A percentile compares a stretch with the other conserved stretches of the same genome.
Evolutionary conservation across 352 stramenopile genomes (phyloP).

Genomic region (Elongisporangium undulatum): DNA sequence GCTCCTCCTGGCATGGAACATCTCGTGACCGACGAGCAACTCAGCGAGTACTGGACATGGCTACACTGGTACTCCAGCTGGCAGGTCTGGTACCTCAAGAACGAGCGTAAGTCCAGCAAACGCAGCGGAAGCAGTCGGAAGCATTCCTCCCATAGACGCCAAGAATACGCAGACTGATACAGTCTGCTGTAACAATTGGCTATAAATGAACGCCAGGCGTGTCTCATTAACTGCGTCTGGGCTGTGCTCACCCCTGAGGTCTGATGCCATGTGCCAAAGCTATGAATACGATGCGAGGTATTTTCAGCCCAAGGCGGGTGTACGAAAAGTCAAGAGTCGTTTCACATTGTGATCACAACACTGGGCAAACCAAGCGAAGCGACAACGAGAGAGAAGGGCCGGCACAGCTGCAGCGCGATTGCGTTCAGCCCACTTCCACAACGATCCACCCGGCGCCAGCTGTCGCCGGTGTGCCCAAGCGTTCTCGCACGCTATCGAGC

Average conservation of each 20-base stretch:
- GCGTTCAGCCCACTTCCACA: background rate
- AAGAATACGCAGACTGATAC: background rate
- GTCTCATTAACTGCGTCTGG: background rate
- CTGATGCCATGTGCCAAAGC: background rate
- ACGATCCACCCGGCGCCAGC: background rate
- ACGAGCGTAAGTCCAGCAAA: conserved; percentile 16
- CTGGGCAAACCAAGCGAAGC: background rate
- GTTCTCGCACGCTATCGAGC: background rate
- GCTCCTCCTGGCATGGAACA: conserved; percentile 45
- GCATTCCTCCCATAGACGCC: background rate
- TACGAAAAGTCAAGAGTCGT: background rate
- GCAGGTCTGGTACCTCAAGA: conserved; percentile 60
- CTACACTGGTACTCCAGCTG: conserved; percentile 67
- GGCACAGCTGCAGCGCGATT: background rate
- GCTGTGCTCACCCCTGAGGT: background rate
- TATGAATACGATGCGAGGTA: background rate
- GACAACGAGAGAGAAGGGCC: background rate
- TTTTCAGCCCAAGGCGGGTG: background rate
- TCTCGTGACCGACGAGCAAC: conserved; percentile 45
- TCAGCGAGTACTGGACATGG: conserved; percentile 60
- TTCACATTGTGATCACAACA: background rate
- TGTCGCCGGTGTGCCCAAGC: background rate
- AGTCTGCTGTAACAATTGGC: background rate
- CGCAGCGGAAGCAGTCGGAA: conserved; percentile 10
- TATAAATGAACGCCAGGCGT: background rate